These are phyloP conservation scores for Porogramme epimiltina DNA, from an alignment of 1,284 basidiomycete species.

Conservation along the genomic window DNA sequence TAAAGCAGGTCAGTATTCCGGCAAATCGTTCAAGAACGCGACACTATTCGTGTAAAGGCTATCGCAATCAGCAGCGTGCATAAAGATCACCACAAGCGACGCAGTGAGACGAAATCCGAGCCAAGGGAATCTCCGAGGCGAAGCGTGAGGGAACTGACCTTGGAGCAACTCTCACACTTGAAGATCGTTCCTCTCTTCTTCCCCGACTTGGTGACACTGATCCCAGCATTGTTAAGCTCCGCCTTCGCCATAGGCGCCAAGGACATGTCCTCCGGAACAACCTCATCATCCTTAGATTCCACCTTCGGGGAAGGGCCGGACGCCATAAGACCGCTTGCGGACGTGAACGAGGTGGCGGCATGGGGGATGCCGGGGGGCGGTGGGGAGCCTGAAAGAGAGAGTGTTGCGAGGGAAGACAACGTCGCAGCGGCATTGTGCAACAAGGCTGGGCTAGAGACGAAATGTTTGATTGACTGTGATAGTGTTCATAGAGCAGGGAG, in stretches of 20 bases:
- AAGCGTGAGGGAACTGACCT: slow-evolving; percentile 48
- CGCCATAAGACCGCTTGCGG: slow-evolving; percentile 24
- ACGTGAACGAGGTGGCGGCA: slow-evolving; percentile 29
- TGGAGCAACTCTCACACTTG: slow-evolving; percentile 90
- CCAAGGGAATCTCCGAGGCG: too few relatives aligned
- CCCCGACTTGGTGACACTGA: slow-evolving; percentile 32
- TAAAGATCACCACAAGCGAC: too few relatives aligned
- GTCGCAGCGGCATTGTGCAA: slow-evolving; percentile 46
- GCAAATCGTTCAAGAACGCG: too few relatives aligned
- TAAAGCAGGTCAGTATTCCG: too few relatives aligned
- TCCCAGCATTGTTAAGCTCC: slow-evolving; percentile 40
- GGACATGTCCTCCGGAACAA: slow-evolving; percentile 20
- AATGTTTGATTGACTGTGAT: slow-evolving; percentile 6
- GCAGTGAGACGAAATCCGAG: too few relatives aligned
- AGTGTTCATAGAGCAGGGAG: slow-evolving; percentile 11
- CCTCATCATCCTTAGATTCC: slow-evolving; percentile 27
- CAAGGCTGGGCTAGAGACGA: slow-evolving; percentile 41
- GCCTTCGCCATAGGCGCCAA: slow-evolving; percentile 24
- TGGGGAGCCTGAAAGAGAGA: slow-evolving; percentile 56
- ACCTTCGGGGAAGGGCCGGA: slow-evolving; percentile 21
- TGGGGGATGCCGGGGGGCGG: slow-evolving; percentile 29
- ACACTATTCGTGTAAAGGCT: too few relatives aligned
- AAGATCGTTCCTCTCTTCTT: slow-evolving; percentile 85
- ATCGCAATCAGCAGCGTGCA: too few relatives aligned
- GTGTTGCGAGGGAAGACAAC: slow-evolving; percentile 45